phyloP scores from a whole-genome alignment of 495 filamentous ascomycete genomes.

The Bacidia gigantensis region DNA sequence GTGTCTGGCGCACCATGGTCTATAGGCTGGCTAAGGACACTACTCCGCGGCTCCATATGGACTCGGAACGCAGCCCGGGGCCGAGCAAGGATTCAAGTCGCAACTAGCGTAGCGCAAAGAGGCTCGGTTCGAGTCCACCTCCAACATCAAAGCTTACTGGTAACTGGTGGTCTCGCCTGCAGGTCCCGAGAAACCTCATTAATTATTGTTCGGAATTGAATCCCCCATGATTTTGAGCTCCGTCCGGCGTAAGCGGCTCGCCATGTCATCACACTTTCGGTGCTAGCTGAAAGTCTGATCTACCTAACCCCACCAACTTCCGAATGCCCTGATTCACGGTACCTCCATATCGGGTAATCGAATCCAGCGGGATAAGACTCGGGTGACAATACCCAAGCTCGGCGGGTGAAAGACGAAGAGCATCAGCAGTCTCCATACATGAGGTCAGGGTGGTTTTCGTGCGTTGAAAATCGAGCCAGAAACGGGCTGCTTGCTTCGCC shows the following conservation, averaged over 20 bases:
- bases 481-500: background rate
- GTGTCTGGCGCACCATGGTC: no score
- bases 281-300: constrained; percentile 1
- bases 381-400: background rate
- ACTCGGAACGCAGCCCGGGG: no score
- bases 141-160: no score
- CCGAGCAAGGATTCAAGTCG: background rate
- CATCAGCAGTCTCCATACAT: background rate
- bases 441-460: background rate
- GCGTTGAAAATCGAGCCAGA: background rate
- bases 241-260: no score
- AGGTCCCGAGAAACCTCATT: no score
- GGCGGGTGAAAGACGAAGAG: background rate
- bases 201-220: no score
- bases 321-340: background rate
- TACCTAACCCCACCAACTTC: background rate
- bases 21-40: no score
- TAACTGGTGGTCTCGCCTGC: no score
- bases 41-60: background rate
- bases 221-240: no score
- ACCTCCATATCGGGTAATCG: constrained; percentile 6
- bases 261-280: background rate
- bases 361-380: constrained; percentile 5
- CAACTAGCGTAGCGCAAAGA: background rate
- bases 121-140: no score